Conservation (phyloP, 2,329 filamentous ascomycete genomes). For the Coniochaeta ligniaria region DNA sequence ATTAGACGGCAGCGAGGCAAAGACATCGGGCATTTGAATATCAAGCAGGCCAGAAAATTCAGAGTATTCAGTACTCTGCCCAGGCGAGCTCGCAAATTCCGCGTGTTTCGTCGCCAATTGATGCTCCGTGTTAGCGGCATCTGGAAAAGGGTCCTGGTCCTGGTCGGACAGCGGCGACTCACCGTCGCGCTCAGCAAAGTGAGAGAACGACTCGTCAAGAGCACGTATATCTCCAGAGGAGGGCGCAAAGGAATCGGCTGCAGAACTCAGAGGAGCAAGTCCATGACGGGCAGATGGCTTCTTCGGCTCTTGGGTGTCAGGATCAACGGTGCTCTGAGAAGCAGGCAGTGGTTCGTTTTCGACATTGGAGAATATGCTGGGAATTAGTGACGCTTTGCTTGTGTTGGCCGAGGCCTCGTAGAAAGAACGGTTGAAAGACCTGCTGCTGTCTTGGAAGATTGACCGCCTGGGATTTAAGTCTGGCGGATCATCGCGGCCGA, state of each 20-base stretch:
- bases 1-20: neutral
- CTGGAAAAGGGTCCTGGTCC: neutral
- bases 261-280: no score
- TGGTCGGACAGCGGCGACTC: neutral
- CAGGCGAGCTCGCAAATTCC: neutral
- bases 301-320: conserved; percentile 12
- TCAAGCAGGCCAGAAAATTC: conserved; percentile 6
- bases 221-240: neutral
- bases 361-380: conserved; percentile 23
- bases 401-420: conserved; percentile 19
- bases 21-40: conserved; percentile 3
- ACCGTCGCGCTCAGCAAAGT: no score
- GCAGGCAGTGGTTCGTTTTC: conserved; percentile 12
- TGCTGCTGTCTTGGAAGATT: conserved; percentile 12
- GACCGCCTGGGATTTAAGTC: neutral
- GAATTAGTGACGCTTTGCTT: conserved; percentile 22
- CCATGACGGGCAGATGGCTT: neutral
- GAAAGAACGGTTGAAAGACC: conserved; percentile 11
- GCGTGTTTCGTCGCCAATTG: neutral
- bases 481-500: neutral
- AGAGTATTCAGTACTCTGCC: conserved; percentile 1
- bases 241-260: neutral
- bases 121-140: neutral
- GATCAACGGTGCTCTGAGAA: conserved; percentile 27
- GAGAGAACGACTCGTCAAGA: conserved; percentile 7